Evolutionary conservation across 192 early-diverging fungal species (phyloP), one percentile per base, ranked within the genome.

Genomic region (Chytriomyces sp.): DNA sequence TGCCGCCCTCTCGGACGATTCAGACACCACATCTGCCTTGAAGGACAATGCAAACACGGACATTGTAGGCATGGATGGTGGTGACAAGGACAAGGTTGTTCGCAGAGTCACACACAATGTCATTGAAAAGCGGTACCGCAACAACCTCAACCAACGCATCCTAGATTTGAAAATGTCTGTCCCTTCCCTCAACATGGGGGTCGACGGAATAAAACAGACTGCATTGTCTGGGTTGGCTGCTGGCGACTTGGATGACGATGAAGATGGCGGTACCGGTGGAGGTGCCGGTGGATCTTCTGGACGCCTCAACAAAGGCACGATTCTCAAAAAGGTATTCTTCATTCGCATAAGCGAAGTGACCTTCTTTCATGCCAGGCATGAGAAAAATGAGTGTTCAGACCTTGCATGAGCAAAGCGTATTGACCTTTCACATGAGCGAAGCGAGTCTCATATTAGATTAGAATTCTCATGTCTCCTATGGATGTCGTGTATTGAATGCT

Each of bases 81-180:
- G n/a, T n/a, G n/a, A n/a, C 14, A 22, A 22, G 14, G 44, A n/a
- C 17, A 49, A 49, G 22, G 44, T 49, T 49, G 44, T 49, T 2
- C 93, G 94, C 75, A 96, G 95, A 75, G 91, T 93, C 14, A 93
- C 95, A 1, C 96, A 98, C 77, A 98, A 96, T 67, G 94, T 93
- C 2, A 96, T 98, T 34, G 96, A 98, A 77, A 87, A 91, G 32
- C 86, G 92, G 52, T 98, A 98, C 78, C 87, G 96, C 60, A 96
- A 96, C 80, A 98, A 98, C 83, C 94, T 98, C 75, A 98, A 98
- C 83, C 93, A 96, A 70, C 88, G 96, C 26, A 96, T 98, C 44
- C 81, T 87, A 39, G 94, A 96, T 41, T 83, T 98, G 12, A 91
- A 91, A 61, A 86, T 89, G 62, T 88, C 90, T 0, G 93, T 98